Evolutionary conservation across 805 yeast species (phyloP).

Genomic region (Cyberlindnera nakhonratchasimensis): DNA sequence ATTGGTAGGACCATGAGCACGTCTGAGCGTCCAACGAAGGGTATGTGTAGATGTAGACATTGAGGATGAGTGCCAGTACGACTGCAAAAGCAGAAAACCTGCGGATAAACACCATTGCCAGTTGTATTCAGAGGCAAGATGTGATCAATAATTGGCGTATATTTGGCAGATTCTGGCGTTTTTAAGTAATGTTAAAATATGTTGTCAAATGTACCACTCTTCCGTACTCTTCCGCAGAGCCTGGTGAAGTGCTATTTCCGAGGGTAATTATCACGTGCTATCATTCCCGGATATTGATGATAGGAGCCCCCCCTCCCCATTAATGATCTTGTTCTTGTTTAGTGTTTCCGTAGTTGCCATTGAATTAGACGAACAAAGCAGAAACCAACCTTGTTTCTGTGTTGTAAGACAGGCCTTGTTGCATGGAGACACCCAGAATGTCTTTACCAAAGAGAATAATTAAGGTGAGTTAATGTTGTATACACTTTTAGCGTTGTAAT

Average conservation of each 20-base stretch:
- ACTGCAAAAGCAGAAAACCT: conserved; percentile 26
- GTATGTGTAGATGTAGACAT: conserved; percentile 69
- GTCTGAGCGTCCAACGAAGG: conserved; percentile 54
- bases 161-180: too few relatives aligned
- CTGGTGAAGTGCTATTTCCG: too few relatives aligned
- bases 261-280: too few relatives aligned
- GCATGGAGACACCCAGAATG: neutral
- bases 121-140: neutral
- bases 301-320: too few relatives aligned
- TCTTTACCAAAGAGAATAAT: conserved; percentile 84
- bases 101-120: conserved; percentile 21
- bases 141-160: too few relatives aligned
- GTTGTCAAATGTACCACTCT: too few relatives aligned
- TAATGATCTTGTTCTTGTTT: too few relatives aligned
- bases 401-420: neutral
- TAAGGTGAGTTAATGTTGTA: conserved; percentile 49
- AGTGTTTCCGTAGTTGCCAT: too few relatives aligned
- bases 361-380: neutral
- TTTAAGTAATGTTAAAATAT: too few relatives aligned
- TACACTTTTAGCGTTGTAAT: too few relatives aligned
- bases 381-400: neutral
- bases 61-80: conserved; percentile 42
- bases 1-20: conserved; percentile 57
- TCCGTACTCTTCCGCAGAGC: too few relatives aligned
- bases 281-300: too few relatives aligned